phyloP scores from a whole-genome alignment of 2,329 filamentous ascomycete species.

The Zasmidium cellare region DNA sequence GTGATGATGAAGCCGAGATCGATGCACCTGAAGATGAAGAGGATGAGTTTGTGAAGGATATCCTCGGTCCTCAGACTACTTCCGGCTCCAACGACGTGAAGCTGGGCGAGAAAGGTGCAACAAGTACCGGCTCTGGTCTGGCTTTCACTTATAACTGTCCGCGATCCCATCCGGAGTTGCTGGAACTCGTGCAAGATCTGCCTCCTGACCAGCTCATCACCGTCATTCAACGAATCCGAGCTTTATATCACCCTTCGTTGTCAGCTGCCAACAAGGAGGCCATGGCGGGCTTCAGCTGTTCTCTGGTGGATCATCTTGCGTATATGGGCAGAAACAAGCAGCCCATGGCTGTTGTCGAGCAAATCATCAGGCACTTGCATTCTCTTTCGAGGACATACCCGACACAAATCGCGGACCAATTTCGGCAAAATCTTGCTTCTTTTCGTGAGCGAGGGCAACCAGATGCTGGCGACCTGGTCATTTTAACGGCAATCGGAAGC shows the following conservation, averaged over 20 bases:
- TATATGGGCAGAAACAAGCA: conserved; percentile 55
- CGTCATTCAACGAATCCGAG: conserved; percentile 84
- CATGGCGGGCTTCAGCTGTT: conserved; percentile 66
- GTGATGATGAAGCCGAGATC: conserved; percentile 15
- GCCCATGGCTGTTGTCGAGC: conserved; percentile 70
- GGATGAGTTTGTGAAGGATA: conserved; percentile 48
- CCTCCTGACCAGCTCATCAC: conserved; percentile 67
- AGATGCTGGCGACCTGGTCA: conserved; percentile 69
- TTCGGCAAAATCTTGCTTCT: conserved; percentile 68
- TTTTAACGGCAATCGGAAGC: conserved; percentile 79
- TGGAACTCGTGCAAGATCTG: conserved; percentile 63
- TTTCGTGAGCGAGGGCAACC: conserved; percentile 57
- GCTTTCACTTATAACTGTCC: conserved; percentile 88
- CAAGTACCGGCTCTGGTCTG: conserved; percentile 48
- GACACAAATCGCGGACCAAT: conserved; percentile 72
- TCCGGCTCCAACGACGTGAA: conserved; percentile 29
- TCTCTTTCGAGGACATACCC: conserved; percentile 87
- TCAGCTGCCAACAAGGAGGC: conserved; percentile 82
- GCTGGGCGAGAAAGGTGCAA: conserved; percentile 44
- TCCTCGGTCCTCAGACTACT: conserved; percentile 33
- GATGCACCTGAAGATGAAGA: conserved; percentile 44
- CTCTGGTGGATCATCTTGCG: conserved; percentile 66
- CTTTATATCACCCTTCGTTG: conserved; percentile 87
- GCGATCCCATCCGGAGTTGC: conserved; percentile 70
- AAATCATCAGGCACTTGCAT: conserved; percentile 83